phyloP scores from a whole-genome alignment of 768 basidiomycete species.

The Tylopilus intermedius region DNA sequence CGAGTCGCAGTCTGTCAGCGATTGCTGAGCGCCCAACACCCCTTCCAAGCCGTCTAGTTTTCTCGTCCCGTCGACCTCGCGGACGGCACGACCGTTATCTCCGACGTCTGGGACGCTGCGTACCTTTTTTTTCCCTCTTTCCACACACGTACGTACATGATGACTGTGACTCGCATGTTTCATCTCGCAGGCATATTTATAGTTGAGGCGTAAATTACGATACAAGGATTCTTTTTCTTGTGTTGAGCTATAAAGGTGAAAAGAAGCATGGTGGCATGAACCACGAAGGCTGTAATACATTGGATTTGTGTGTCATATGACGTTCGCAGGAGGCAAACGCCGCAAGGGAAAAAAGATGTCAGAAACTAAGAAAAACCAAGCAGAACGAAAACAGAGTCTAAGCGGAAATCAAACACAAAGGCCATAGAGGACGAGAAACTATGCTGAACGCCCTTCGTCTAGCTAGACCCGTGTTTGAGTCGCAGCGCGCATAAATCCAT shows the following conservation, averaged over 20 bases:
- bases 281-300: constrained; percentile 18
- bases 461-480: constrained; percentile 10
- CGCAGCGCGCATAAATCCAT: constrained; percentile 16
- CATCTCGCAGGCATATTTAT: constrained; percentile 23
- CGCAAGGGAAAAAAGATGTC: background rate
- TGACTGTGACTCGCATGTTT: background rate
- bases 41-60: too few relatives aligned
- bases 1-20: constrained; percentile 8
- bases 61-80: too few relatives aligned
- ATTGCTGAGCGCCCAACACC: constrained; percentile 3
- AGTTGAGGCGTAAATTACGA: constrained; percentile 32
- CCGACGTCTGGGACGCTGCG: too few relatives aligned
- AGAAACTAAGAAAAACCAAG: constrained; percentile 16
- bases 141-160: background rate
- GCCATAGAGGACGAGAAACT: background rate
- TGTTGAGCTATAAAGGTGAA: constrained; percentile 11
- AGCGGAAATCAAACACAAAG: background rate
- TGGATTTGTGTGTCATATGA: background rate
- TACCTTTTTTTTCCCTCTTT: background rate
- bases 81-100: too few relatives aligned
- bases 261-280: background rate
- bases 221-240: constrained; percentile 18
- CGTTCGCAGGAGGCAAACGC: constrained; percentile 2
- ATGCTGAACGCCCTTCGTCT: constrained; percentile 6
- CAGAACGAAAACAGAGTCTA: constrained; percentile 8